Evolutionary conservation across 495 filamentous ascomycete species (phyloP), one percentile per base, ranked within the genome.

Genomic region (Glutinoglossum americanum): DNA sequence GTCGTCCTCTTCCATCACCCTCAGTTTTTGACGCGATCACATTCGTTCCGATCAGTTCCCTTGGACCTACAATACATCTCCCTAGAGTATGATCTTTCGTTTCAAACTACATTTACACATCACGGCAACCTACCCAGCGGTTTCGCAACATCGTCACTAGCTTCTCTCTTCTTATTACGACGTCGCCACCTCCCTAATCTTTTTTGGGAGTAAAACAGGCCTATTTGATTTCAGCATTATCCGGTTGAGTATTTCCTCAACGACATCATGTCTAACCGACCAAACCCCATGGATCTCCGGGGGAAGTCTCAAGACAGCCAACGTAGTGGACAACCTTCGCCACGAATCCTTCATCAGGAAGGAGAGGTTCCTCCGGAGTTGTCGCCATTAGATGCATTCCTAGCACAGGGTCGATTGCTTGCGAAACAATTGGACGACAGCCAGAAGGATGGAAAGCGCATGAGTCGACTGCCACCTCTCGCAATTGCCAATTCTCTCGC

Each of bases 351-450:
- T 59, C 85, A 90, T 65, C 74, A 82, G 56, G 82, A 84, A 54
- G 92, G 90, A 53, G 92, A 95, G 63, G 76, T 88, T 10, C 90
- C 92, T 33, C 92, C 92, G 17, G 83, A 89, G 32, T 78, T 96
- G 53, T 97, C 92, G 1, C 92, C 92, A 17, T 78, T 98, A 51
- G 92, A 97, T 74, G 90, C 92, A 41, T 87, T 98, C 61, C 88
- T 87, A 19, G 76, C 86, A 59, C 89, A 95, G 61, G 89, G 88
- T 58, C 82, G 89, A 54, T 67, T 90, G 61, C 76, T 97, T 49
- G 85, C 87, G n/a, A 84, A 79, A 68, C 83, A 93, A 66, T 76
- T 98, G 39, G 81, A 94, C 62, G 81, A 88, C 59, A 84, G 80
- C 57, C 73, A 74, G 55, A 69, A 71, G 54, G 77, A 77, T 63